phyloP scores from a whole-genome alignment of 176 grass and related monocot genomes.

The Stipa capillata region DNA sequence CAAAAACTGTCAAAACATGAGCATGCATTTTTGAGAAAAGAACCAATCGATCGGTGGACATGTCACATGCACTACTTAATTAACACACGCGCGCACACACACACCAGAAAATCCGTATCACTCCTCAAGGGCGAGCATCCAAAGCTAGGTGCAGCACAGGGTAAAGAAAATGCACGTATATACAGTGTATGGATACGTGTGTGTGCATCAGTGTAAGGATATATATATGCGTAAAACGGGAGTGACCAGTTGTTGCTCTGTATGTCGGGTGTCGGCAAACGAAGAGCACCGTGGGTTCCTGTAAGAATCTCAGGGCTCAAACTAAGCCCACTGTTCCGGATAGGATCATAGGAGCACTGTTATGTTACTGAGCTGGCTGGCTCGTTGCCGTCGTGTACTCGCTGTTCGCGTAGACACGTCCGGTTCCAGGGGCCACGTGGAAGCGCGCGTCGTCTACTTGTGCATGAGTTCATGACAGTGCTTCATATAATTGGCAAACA shows the following conservation, averaged over 20 bases:
- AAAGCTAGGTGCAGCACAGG: background rate
- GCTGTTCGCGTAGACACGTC: background rate
- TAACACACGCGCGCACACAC: background rate
- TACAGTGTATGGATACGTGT: background rate
- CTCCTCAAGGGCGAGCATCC: too few relatives aligned
- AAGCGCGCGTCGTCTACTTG: background rate
- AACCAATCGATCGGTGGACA: background rate
- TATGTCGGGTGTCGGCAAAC: conserved; percentile 34
- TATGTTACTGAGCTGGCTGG: background rate
- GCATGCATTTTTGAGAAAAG: background rate
- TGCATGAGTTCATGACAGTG: background rate
- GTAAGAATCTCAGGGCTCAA: background rate
- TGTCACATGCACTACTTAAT: background rate
- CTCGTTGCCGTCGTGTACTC: background rate
- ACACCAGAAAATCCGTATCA: background rate
- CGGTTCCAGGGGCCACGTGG: conserved; percentile 5
- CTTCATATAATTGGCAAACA: background rate
- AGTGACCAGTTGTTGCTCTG: background rate
- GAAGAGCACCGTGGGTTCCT: background rate
- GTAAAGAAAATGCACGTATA: too few relatives aligned
- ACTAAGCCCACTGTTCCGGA: background rate
- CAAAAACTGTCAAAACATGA: background rate
- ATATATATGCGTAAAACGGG: too few relatives aligned
- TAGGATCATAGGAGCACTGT: background rate
- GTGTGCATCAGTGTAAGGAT: too few relatives aligned